Conservation (phyloP, 2,329 filamentous ascomycete species). For the Colletotrichum sp. region DNA sequence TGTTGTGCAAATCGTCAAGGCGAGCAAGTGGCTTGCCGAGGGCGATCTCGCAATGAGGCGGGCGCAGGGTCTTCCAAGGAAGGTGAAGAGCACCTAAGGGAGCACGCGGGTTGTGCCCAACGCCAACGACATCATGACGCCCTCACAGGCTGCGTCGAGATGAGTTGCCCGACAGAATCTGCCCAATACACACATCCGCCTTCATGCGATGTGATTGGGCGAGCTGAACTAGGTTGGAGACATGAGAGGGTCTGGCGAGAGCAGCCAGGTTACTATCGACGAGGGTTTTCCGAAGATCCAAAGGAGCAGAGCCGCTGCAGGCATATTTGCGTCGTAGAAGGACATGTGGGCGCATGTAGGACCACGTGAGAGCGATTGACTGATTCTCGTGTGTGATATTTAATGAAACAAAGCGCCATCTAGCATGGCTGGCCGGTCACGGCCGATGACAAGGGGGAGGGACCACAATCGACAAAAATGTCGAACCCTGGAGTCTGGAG, state of each 20-base stretch:
- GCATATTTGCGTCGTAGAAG: not conserved
- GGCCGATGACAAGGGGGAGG: not conserved
- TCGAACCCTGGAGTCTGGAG: slow-evolving; percentile 10
- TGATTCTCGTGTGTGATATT: not conserved
- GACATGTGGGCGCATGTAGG: not conserved
- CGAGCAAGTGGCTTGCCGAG: slow-evolving; percentile 89
- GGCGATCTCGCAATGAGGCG: slow-evolving; percentile 76
- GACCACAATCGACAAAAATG: not conserved
- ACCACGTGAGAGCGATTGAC: not conserved
- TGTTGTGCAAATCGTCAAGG: slow-evolving; percentile 90
- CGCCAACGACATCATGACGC: not conserved
- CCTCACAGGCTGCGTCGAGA: not conserved
- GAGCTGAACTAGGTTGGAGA: not conserved
- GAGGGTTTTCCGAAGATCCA: no score
- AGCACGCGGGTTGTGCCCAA: not conserved
- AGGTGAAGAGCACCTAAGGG: slow-evolving; percentile 20
- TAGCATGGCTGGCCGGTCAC: not conserved
- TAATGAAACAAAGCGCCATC: not conserved
- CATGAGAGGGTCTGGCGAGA: not conserved
- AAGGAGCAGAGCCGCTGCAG: not conserved
- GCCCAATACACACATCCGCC: not conserved
- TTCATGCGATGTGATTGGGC: not conserved
- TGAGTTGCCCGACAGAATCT: not conserved
- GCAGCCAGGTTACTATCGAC: not conserved
- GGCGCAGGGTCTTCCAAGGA: slow-evolving; percentile 56